Conservation (phyloP, 441 rosid genomes). For the Brassica hybrid region DNA sequence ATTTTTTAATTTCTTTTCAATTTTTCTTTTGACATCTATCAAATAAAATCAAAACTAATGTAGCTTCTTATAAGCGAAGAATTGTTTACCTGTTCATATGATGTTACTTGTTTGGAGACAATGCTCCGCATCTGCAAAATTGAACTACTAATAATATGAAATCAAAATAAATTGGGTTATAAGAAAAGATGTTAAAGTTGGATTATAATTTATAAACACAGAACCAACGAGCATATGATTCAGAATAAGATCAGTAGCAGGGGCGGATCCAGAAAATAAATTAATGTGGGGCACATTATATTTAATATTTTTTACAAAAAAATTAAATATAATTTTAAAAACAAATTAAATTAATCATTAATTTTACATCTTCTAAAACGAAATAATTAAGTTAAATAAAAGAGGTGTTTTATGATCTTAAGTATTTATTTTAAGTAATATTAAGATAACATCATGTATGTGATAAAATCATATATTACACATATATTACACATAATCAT, state of each 20-base stretch:
- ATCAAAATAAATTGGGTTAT: background rate
- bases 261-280: no score
- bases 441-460: no score
- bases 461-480: no score
- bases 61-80: background rate
- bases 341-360: no score
- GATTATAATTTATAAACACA: background rate
- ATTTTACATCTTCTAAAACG: no score
- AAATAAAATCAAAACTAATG: background rate
- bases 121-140: slow-evolving; percentile 76
- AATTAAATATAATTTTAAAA: background rate
- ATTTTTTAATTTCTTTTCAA: background rate
- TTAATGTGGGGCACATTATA: no score
- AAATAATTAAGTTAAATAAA: no score
- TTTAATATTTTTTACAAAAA: no score
- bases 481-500: no score
- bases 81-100: slow-evolving; percentile 69
- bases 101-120: slow-evolving; percentile 84
- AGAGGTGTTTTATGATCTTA: no score
- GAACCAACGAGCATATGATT: background rate
- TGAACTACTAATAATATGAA: background rate
- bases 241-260: background rate
- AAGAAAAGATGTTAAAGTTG: background rate
- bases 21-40: background rate
- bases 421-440: no score